A percentile compares a stretch with the other conserved stretches of the same genome.
Evolutionary conservation across 192 early-diverging fungal genomes (phyloP).

Genomic region (Glomus cerebriforme): DNA sequence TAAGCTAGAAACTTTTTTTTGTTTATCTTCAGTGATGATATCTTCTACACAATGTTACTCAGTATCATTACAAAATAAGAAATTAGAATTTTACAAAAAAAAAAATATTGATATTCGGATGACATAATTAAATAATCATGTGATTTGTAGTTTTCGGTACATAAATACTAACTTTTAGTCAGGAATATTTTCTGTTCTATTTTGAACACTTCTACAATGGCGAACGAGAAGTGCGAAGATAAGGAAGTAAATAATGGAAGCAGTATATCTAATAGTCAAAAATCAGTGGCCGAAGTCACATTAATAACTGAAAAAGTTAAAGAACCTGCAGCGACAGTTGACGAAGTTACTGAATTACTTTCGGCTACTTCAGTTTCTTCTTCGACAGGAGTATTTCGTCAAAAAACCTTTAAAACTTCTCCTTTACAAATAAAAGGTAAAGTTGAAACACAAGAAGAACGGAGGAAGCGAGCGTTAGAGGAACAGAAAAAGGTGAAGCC

Average conservation of each 20-base stretch:
- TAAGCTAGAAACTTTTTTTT: too few species aligned
- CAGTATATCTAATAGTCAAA: not conserved
- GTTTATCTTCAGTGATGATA: too few species aligned
- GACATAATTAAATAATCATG: too few species aligned
- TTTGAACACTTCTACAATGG: not conserved
- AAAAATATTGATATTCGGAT: too few species aligned
- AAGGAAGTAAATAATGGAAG: not conserved
- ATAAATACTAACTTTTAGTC: too few species aligned
- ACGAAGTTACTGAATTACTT: conserved; percentile 23
- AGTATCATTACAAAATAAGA: too few species aligned
- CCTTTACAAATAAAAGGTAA: conserved; percentile 11
- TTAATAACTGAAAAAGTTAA: not conserved
- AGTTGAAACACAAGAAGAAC: conserved; percentile 44
- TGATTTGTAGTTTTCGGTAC: too few species aligned
- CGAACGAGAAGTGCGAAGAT: not conserved
- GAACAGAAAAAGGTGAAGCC: conserved; percentile 46
- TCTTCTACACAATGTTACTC: too few species aligned
- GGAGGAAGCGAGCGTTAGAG: conserved; percentile 40
- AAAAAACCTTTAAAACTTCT: conserved; percentile 18
- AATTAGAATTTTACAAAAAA: too few species aligned
- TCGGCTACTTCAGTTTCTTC: conserved; percentile 1
- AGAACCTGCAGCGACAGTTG: conserved; percentile 6
- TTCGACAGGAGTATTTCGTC: not conserved
- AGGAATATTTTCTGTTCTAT: not conserved
- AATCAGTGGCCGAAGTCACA: not conserved